Base-by-base conservation (phyloP, 2,329 filamentous ascomycete genomes). In the Allantophomopsis cytisporea region DNA sequence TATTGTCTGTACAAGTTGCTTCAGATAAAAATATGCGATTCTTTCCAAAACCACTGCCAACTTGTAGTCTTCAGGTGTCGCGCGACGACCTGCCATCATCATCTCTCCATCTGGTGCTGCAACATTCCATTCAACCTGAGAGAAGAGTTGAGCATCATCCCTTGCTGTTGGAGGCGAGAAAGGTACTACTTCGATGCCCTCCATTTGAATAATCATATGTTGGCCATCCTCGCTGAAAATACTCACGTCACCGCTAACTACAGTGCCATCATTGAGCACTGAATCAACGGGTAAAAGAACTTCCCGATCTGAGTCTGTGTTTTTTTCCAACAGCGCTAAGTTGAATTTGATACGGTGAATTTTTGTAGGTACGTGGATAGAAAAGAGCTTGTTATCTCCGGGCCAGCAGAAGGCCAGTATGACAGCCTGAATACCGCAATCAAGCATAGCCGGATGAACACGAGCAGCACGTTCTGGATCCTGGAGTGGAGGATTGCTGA, bases 391-490 rank as follows among this genome's bases (percentile, higher is more conserved):
- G 1, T 40, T 46, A 38, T 54, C 51, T 7, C 35, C 43, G 10
- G 51, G 52, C 13, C 20, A 38, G 2, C 36, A 38, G 16, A 36
- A 44, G 8, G 51, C 49, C 5, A 45, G 36, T 7, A 75, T 65
- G 1, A 69, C 57, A 1, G 63, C 62, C 40, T 77, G 73, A 17
- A 77, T 64, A 52, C 74, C 66, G 2, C 64, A 56, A 44, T 77
- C 73, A 11, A 77, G 56, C 0, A 68, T 71, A 2, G 68, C 64
- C 0, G 73, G 73, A 43, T 77, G 73, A 16, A 77, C 60, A 3
- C 72, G 28, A 17, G 42, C n/a, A 21, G 35, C 31, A 12, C 17
- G 12, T 30, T 17, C 12, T 11, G 31, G 16, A 15, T 34, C 14
- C 17, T 13, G 12, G 16, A 15, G n/a, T 20, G 14, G 5, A 37